Evolutionary conservation across 1,139 yeast genomes (phyloP).

Genomic region (Diutina mesorugosa): DNA sequence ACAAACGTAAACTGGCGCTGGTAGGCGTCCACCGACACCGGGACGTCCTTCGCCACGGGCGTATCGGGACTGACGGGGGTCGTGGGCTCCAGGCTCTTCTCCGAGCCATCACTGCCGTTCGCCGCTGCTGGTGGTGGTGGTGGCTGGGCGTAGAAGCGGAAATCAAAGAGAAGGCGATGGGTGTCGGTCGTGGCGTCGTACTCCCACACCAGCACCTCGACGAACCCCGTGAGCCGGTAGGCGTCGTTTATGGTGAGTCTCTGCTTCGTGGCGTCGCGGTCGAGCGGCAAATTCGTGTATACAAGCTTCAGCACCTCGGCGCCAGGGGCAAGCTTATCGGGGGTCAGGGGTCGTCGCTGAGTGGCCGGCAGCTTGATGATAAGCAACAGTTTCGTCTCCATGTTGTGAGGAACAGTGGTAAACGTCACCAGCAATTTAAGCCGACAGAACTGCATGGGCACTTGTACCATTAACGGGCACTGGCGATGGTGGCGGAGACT

Average conservation of each 20-base stretch:
- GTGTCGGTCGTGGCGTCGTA: constrained; percentile 9
- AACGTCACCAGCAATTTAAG: constrained; percentile 18
- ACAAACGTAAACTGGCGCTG: constrained; percentile 15
- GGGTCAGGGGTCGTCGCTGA: constrained; percentile 7
- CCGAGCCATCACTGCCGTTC: background rate
- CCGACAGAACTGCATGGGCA: constrained; percentile 12
- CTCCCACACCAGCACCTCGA: constrained; percentile 21
- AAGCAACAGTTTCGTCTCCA: constrained; percentile 11
- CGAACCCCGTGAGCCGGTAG: constrained; percentile 10
- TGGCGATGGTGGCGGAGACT: constrained; percentile 1
- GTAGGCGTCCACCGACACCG: background rate
- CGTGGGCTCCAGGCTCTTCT: background rate
- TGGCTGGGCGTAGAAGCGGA: constrained; percentile 13
- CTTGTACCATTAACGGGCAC: constrained; percentile 17
- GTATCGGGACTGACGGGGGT: background rate
- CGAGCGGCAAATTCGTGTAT: constrained; percentile 16
- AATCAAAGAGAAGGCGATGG: constrained; percentile 14
- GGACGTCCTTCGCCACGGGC: background rate
- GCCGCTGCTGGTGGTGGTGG: background rate
- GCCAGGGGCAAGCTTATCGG: constrained; percentile 4
- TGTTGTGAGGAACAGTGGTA: constrained; percentile 5
- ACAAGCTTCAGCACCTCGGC: constrained; percentile 18
- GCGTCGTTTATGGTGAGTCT: constrained; percentile 20
- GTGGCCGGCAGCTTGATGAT: constrained; percentile 15
- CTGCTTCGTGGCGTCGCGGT: constrained; percentile 10